A percentile compares a stretch with the other conserved stretches of the same genome.
These are phyloP conservation scores for Musa balbisiana DNA, from an alignment of 202 grass and related monocot genomes.

Conservation along the genomic window DNA sequence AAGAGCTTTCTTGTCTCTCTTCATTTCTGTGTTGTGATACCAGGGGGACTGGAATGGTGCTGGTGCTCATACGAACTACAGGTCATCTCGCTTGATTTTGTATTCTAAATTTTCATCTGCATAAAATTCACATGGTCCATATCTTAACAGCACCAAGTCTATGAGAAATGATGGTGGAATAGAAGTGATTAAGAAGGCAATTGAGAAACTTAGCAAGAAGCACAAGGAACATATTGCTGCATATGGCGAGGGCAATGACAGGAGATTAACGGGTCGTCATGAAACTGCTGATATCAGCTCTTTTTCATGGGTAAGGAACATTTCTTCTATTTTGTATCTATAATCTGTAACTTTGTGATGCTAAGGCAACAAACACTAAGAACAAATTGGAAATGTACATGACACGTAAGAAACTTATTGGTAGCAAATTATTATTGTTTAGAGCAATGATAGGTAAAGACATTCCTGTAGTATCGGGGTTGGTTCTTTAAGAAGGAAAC, in stretches of 20 bases:
- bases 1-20: neutral
- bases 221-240: slow-evolving; percentile 23
- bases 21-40: neutral
- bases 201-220: neutral
- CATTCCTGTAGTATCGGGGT: too few species aligned
- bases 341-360: too few species aligned
- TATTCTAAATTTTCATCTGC: neutral
- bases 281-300: slow-evolving; percentile 16
- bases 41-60: slow-evolving; percentile 21
- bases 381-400: too few species aligned
- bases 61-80: slow-evolving; percentile 22
- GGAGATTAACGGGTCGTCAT: slow-evolving; percentile 3
- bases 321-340: too few species aligned
- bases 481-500: too few species aligned
- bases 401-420: too few species aligned
- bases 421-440: too few species aligned
- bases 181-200: slow-evolving; percentile 18
- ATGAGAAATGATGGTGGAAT: slow-evolving; percentile 17
- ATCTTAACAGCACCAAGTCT: slow-evolving; percentile 17
- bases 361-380: too few species aligned
- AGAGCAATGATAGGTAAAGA: too few species aligned
- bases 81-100: neutral
- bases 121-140: neutral
- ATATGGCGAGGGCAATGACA: slow-evolving; percentile 18
- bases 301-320: slow-evolving; percentile 18